Conservation (phyloP, 257 asterid species). For the Osmanthus fragrans region DNA sequence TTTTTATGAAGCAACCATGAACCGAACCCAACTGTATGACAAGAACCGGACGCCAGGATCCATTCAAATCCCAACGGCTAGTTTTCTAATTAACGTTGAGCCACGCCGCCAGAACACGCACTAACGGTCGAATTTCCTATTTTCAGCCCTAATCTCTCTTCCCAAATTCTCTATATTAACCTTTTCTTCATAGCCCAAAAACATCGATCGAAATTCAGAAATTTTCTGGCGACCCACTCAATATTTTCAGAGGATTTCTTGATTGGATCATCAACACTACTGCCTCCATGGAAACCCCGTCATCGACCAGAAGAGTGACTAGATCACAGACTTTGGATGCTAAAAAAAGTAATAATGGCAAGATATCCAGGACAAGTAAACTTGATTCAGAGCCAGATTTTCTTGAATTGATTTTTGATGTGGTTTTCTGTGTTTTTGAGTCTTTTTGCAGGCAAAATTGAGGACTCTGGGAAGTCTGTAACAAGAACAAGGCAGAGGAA, state of each 20-base stretch:
- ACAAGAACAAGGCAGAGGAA: constrained; percentile 45
- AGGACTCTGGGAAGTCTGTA: constrained; percentile 44
- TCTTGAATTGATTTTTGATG: neutral
- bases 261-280: constrained; percentile 2
- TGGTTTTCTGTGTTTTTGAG: constrained; percentile 3
- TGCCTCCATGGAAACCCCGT: constrained; percentile 76
- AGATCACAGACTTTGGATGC: constrained; percentile 67
- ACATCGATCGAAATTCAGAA: constrained; percentile 16
- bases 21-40: neutral
- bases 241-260: neutral
- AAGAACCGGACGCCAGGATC: constrained; percentile 1
- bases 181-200: constrained; percentile 12
- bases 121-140: constrained; percentile 66
- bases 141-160: constrained; percentile 20
- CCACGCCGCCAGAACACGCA: constrained; percentile 36
- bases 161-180: constrained; percentile 29
- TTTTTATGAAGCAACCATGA: neutral
- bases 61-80: constrained; percentile 78
- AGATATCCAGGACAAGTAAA: constrained; percentile 34
- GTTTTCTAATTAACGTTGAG: constrained; percentile 22
- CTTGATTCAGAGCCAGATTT: neutral
- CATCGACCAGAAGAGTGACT: constrained; percentile 71
- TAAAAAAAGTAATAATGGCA: constrained; percentile 30
- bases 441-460: constrained; percentile 51
- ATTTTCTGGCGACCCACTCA: constrained; percentile 11